Evolutionary conservation across 148 eudicot genomes (phyloP).

Genomic region (Rheum nobile): DNA sequence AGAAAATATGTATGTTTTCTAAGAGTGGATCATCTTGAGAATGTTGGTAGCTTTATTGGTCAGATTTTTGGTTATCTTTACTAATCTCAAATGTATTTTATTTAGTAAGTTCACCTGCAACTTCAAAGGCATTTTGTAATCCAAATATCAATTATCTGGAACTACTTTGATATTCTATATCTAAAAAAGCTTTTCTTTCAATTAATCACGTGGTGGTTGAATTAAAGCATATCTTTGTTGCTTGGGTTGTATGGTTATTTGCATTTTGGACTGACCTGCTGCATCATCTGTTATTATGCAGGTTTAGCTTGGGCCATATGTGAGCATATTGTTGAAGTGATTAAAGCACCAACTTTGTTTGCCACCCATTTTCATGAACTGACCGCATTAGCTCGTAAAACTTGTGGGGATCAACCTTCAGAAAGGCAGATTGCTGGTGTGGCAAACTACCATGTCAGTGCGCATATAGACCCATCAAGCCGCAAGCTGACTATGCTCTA

Average conservation of each 20-base stretch:
- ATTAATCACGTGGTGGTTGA: not conserved
- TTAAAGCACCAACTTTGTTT: slow-evolving; percentile 92
- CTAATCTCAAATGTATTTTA: not conserved
- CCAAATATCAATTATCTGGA: not conserved
- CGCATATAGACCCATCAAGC: slow-evolving; percentile 86
- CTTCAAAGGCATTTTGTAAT: not conserved
- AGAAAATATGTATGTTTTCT: not conserved
- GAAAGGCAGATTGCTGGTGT: slow-evolving; percentile 47
- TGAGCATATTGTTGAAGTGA: slow-evolving; percentile 84
- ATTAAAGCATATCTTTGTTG: not conserved
- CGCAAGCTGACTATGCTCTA: slow-evolving; percentile 95
- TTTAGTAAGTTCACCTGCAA: not conserved
- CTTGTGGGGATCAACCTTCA: slow-evolving; percentile 26
- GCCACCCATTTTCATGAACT: slow-evolving; percentile 99
- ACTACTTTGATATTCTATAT: not conserved
- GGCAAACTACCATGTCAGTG: slow-evolving; percentile 91
- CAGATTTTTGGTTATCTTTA: not conserved
- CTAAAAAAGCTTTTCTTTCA: not conserved
- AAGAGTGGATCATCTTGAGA: not conserved
- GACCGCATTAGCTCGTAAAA: slow-evolving; percentile 75
- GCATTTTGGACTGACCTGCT: not conserved
- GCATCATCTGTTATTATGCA: slow-evolving; percentile 16
- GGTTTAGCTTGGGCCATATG: slow-evolving; percentile 99
- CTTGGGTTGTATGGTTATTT: not conserved
- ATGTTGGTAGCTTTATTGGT: not conserved